Conservation (phyloP, 192 early-diverging fungal genomes). For the Diversispora epigaea region DNA sequence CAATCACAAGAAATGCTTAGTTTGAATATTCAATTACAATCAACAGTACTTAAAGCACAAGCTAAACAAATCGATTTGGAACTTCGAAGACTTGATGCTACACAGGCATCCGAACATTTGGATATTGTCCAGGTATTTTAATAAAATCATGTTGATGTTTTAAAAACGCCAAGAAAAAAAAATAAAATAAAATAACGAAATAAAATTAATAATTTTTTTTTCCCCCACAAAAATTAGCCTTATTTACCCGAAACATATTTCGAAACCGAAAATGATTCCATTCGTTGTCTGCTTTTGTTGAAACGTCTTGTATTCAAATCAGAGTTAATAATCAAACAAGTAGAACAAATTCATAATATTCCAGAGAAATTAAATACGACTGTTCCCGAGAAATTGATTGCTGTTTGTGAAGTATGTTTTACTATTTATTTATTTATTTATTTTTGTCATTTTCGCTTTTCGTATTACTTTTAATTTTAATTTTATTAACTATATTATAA, state of each 20-base stretch:
- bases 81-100: conserved; percentile 80
- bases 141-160: too few relatives aligned
- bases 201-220: not conserved
- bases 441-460: not conserved
- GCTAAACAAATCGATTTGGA: conserved; percentile 91
- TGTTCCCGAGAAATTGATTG: conserved; percentile 54
- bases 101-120: conserved; percentile 77
- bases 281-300: conserved; percentile 73
- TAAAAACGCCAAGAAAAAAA: too few relatives aligned
- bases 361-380: conserved; percentile 59
- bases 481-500: not conserved
- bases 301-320: conserved; percentile 82
- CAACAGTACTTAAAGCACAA: conserved; percentile 76
- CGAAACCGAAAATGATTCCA: conserved; percentile 73
- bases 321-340: conserved; percentile 69
- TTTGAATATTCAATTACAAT: conserved; percentile 78
- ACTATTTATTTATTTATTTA: not conserved
- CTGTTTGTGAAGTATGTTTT: conserved; percentile 51
- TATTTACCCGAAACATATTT: conserved; percentile 88
- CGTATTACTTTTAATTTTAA: not conserved
- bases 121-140: conserved; percentile 45
- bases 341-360: conserved; percentile 59
- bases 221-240: conserved; percentile 47
- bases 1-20: conserved; percentile 80
- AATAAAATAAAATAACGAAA: not conserved